Conservation (phyloP, 371 early-diverging fungal species). For the Rhizopus sp. region DNA sequence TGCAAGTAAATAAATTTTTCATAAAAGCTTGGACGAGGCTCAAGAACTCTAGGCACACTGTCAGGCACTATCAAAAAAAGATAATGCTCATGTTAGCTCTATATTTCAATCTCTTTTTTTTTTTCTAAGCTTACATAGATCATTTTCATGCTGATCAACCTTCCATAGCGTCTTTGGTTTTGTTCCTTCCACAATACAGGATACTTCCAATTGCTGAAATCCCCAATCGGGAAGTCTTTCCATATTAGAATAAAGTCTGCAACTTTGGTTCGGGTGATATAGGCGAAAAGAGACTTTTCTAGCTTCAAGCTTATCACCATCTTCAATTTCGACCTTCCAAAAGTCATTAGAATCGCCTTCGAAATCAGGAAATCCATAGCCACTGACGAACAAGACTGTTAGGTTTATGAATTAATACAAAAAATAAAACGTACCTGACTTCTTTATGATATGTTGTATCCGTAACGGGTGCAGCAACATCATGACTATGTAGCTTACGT, state of each 20-base stretch:
- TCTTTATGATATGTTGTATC: conserved; percentile 89
- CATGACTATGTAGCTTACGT: conserved; percentile 47
- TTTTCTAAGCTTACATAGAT: conserved; percentile 39
- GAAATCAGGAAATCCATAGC: conserved; percentile 58
- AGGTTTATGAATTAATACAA: conserved; percentile 1
- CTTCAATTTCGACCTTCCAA: conserved; percentile 72
- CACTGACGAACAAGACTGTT: conserved; percentile 26
- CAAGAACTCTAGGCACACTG: conserved; percentile 42
- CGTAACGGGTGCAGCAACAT: conserved; percentile 74
- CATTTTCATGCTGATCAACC: conserved; percentile 54
- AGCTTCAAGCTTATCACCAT: conserved; percentile 57
- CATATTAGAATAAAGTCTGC: conserved; percentile 77
- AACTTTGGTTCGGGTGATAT: conserved; percentile 72
- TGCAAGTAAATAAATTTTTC: conserved; percentile 84
- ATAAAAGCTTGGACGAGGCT: conserved; percentile 63
- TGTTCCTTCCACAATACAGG: conserved; percentile 70
- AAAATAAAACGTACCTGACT: conserved; percentile 55
- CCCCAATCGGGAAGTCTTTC: conserved; percentile 97
- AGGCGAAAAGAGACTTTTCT: conserved; percentile 70
- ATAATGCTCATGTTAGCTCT: not conserved
- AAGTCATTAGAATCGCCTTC: conserved; percentile 66
- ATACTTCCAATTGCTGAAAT: conserved; percentile 94
- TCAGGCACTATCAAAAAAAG: conserved; percentile 43
- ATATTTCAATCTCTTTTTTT: not conserved
- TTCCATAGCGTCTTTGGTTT: conserved; percentile 70